These are phyloP conservation scores for Pythium aquatile DNA, from an alignment of 352 stramenopile genomes.

Conservation along the genomic window DNA sequence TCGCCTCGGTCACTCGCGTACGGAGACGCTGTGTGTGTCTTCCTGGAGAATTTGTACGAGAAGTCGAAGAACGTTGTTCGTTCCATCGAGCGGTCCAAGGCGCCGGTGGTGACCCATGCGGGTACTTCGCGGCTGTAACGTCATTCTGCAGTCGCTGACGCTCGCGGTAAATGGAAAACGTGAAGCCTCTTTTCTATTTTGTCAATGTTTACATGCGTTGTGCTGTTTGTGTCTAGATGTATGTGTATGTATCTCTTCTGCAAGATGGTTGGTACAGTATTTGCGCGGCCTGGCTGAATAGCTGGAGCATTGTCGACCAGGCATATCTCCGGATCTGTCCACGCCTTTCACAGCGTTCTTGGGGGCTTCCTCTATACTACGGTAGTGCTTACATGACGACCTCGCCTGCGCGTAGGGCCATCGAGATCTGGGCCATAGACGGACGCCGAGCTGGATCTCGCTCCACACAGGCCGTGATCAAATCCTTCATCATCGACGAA, in stretches of 20 bases:
- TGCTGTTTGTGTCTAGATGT: background rate
- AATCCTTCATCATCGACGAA: conserved; percentile 62
- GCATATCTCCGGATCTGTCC: background rate
- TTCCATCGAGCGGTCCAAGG: background rate
- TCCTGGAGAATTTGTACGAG: conserved; percentile 53
- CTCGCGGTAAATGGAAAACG: background rate
- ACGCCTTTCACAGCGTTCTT: background rate
- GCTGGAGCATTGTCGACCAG: background rate
- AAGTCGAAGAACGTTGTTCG: conserved; percentile 35
- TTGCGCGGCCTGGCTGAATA: background rate
- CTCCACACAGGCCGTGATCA: conserved; percentile 61
- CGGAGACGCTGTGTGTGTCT: conserved; percentile 62
- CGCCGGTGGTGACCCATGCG: conserved; percentile 1
- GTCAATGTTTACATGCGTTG: background rate
- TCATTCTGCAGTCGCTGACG: background rate
- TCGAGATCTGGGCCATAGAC: conserved; percentile 59
- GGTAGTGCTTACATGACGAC: conserved; percentile 42
- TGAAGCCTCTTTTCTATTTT: background rate
- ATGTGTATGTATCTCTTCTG: conserved; percentile 7
- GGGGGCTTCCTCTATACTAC: background rate
- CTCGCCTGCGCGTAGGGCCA: conserved; percentile 57
- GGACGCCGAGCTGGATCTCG: conserved; percentile 48
- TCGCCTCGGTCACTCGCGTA: conserved; percentile 67
- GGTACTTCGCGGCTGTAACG: conserved; percentile 19
- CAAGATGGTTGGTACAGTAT: conserved; percentile 2